A percentile compares a stretch with the other conserved stretches of the same genome.
phyloP scores from a whole-genome alignment of 768 basidiomycete species.

The Rhizopogon salebrosus region DNA sequence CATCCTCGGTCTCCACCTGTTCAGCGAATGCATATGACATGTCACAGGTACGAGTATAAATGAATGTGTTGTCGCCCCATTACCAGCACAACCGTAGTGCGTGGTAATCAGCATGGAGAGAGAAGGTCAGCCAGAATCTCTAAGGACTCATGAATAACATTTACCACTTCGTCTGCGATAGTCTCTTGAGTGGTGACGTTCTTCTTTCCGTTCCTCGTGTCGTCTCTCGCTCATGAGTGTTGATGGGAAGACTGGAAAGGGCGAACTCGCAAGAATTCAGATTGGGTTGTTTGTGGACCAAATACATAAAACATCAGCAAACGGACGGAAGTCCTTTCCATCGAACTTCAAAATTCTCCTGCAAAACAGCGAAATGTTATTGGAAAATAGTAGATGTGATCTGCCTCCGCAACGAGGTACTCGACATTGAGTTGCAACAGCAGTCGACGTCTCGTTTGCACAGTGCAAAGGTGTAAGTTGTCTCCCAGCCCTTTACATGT shows the following conservation, averaged over 20 bases:
- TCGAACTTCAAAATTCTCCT: no score
- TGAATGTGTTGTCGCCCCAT: conserved; percentile 14
- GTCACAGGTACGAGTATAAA: not conserved
- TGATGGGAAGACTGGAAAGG: not conserved
- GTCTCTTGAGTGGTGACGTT: not conserved
- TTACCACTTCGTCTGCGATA: conserved; percentile 19
- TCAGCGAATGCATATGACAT: not conserved
- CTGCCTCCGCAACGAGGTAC: no score
- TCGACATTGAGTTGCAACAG: no score
- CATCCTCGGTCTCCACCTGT: conserved; percentile 15
- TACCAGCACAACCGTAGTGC: conserved; percentile 7
- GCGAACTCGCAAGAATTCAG: no score
- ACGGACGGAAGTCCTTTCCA: no score
- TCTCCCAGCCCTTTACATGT: no score
- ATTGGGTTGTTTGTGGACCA: no score
- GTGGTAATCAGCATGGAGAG: conserved; percentile 21
- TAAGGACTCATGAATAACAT: conserved; percentile 3
- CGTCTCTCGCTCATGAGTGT: conserved; percentile 11
- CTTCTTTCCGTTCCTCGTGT: conserved; percentile 1
- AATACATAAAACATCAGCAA: no score
- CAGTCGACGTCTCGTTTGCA: no score
- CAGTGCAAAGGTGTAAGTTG: no score
- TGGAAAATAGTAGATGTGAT: no score
- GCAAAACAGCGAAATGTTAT: no score
- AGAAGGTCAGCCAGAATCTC: conserved; percentile 17